Evolutionary conservation across 106 monocot species (phyloP), one percentile per base, ranked within the genome.

Genomic region (Amphibolis antarctica): DNA sequence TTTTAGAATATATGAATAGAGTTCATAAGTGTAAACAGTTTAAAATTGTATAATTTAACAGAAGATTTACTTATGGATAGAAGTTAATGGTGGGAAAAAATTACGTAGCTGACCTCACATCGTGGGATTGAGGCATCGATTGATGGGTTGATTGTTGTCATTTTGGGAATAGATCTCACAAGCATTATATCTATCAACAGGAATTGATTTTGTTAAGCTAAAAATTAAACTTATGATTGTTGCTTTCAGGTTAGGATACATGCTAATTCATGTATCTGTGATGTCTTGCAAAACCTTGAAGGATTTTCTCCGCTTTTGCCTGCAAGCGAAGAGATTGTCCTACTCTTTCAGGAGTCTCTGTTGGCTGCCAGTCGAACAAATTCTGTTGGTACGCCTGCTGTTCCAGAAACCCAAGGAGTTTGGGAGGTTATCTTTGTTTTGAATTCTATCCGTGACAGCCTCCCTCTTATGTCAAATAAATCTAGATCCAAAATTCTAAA

Each of bases 331-430:
- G 71, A 46, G 25, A 82, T 96, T 54, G 90, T 74, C n/a, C 47
- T 56, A 25, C 49, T 65, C 22, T 84, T 89, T 69, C 81, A 82
- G 73, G 77, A 85, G 57, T 84, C 72, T 66, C 86, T 94, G 22
- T 71, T 86, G 13, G 86, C 89, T 77, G 91, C 91, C 66, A 86
- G 89, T 48, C 81, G 89, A 46, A 86, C 89, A 61, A 75, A 71
- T 64, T 53, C 76, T 66, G 26, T 57, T 47, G 50, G 44, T 67
- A 60, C 73, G 24, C 44, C 46, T 53, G 46, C 26, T 51, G 55
- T 62, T 49, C 73, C 75, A 60, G 79, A 75, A 31, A 64, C 78
- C 24, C 77, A 64, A 66, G 90, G 89, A 57, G 96, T 86, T 53
- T 80, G 66, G 66, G 80, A 90, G 45, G 82, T 87, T 28, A 22